Conservation (phyloP, 805 yeast species). For the Yamadazyma phyllophila region DNA sequence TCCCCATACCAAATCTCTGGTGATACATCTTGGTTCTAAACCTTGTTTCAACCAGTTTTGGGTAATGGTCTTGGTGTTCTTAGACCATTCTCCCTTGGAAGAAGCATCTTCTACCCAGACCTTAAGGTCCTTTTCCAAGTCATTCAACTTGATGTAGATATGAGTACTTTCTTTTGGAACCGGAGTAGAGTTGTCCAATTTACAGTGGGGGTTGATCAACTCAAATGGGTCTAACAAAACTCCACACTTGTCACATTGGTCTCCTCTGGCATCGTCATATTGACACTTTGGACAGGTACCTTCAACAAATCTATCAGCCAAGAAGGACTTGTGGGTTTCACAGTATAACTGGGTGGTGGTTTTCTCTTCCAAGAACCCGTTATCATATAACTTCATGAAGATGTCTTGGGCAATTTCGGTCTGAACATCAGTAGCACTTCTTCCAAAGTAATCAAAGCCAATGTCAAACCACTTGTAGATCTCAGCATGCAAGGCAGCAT, state of each 20-base stretch:
- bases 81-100: slow-evolving; percentile 82
- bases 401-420: slow-evolving; percentile 96
- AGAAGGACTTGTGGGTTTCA: slow-evolving; percentile 81
- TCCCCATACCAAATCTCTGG: slow-evolving; percentile 98
- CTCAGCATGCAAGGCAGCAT: slow-evolving; percentile 78
- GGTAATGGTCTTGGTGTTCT: slow-evolving; percentile 85
- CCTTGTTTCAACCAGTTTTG: slow-evolving; percentile 94
- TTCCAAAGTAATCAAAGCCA: slow-evolving; percentile 91
- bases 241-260: slow-evolving; percentile 98
- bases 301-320: slow-evolving; percentile 96
- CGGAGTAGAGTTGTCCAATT: slow-evolving; percentile 82
- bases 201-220: slow-evolving; percentile 92
- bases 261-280: slow-evolving; percentile 98
- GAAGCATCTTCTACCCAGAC: slow-evolving; percentile 72
- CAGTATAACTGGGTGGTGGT: slow-evolving; percentile 89
- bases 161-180: slow-evolving; percentile 79
- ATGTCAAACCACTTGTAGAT: slow-evolving; percentile 97
- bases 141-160: slow-evolving; percentile 77
- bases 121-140: slow-evolving; percentile 71
- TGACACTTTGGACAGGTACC: slow-evolving; percentile 96
- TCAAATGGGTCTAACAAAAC: slow-evolving; percentile 85
- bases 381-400: slow-evolving; percentile 70
- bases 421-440: slow-evolving; percentile 90
- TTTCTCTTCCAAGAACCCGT: slow-evolving; percentile 81
- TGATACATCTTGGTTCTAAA: slow-evolving; percentile 88